These are phyloP conservation scores for Ceratobasidium sp. DNA, from an alignment of 1,284 basidiomycete genomes.

Conservation along the genomic window DNA sequence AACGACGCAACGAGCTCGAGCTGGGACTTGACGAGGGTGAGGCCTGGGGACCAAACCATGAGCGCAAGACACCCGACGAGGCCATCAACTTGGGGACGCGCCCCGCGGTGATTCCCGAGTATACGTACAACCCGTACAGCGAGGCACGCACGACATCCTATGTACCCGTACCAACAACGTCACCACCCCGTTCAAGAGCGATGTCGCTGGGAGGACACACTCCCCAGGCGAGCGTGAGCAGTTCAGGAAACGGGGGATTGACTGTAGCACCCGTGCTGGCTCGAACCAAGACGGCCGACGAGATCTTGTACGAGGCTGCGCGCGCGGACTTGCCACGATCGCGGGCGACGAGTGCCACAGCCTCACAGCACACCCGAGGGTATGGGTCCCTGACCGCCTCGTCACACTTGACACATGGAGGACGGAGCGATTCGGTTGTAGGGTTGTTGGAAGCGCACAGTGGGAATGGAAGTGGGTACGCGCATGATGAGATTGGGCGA, in stretches of 20 bases:
- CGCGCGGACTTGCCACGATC: slow-evolving; percentile 20
- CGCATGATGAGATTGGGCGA: not conserved
- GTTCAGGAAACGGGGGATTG: not conserved
- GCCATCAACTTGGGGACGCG: not conserved
- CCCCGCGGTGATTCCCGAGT: slow-evolving; percentile 2
- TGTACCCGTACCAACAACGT: slow-evolving; percentile 27
- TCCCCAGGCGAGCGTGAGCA: slow-evolving; percentile 13
- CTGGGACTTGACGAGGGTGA: not conserved
- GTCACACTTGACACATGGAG: slow-evolving; percentile 9
- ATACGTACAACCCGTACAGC: slow-evolving; percentile 33
- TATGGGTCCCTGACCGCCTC: slow-evolving; percentile 30
- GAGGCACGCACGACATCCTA: slow-evolving; percentile 17
- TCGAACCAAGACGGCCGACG: slow-evolving; percentile 32
- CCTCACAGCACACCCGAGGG: slow-evolving; percentile 17
- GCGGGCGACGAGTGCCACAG: slow-evolving; percentile 25
- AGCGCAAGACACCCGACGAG: not conserved
- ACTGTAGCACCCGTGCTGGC: not conserved
- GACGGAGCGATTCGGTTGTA: slow-evolving; percentile 21
- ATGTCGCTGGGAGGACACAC: slow-evolving; percentile 12
- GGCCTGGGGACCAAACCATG: slow-evolving; percentile 1
- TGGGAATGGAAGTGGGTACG: not conserved
- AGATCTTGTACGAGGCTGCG: slow-evolving; percentile 40
- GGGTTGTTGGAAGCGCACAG: slow-evolving; percentile 13
- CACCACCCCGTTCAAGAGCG: slow-evolving; percentile 18
- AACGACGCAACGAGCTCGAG: not conserved